Evolutionary conservation across 345 rosid species (phyloP).

Genomic region (Gossypium ekmanianum): DNA sequence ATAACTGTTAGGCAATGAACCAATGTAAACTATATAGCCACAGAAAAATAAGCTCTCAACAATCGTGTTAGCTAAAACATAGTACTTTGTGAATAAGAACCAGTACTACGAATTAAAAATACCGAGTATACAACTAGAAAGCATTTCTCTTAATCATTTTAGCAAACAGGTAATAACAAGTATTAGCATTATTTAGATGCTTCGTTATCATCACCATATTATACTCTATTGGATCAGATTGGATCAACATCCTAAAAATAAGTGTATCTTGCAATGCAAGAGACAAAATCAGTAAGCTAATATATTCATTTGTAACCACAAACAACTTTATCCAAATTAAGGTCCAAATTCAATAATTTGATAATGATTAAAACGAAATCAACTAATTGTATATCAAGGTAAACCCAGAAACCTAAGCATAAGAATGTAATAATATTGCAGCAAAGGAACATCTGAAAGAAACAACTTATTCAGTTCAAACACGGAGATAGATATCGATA

Average conservation of each 20-base stretch:
- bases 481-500: too few relatives aligned
- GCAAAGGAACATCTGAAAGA: too few relatives aligned
- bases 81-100: background rate
- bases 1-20: background rate
- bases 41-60: background rate
- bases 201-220: background rate
- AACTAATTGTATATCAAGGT: too few relatives aligned
- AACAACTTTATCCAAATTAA: conserved; percentile 3
- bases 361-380: background rate
- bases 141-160: conserved; percentile 10
- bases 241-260: background rate
- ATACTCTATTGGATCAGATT: background rate
- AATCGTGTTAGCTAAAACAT: background rate
- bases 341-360: background rate
- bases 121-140: background rate
- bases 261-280: background rate
- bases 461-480: too few relatives aligned
- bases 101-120: background rate
- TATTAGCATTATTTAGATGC: conserved; percentile 4
- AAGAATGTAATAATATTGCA: too few relatives aligned
- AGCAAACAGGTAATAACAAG: background rate
- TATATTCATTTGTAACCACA: background rate
- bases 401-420: too few relatives aligned
- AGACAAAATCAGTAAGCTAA: background rate
- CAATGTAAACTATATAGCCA: background rate